These are phyloP conservation scores for Solanum appendiculatum DNA, from an alignment of 257 asterid species.

Conservation along the genomic window DNA sequence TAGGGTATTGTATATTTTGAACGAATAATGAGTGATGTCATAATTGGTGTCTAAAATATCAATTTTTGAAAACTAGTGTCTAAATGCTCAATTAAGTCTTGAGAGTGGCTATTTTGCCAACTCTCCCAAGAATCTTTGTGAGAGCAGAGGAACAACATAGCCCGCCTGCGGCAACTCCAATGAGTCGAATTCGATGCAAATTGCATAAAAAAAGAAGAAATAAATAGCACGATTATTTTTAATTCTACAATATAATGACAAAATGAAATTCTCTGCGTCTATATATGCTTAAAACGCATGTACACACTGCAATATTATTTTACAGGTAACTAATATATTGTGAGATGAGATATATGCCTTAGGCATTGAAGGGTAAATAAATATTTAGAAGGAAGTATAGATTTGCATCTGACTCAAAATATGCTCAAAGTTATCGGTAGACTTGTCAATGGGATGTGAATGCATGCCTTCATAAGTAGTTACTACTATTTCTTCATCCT, in stretches of 20 bases:
- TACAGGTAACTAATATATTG: background rate
- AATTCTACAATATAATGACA: background rate
- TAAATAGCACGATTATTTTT: background rate
- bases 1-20: too few relatives aligned
- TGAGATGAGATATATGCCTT: background rate
- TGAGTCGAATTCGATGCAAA: background rate
- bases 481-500: slow-evolving; percentile 12
- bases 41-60: too few relatives aligned
- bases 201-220: background rate
- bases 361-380: background rate
- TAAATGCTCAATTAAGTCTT: too few relatives aligned
- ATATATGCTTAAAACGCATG: background rate
- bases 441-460: slow-evolving; percentile 14
- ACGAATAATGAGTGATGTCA: too few relatives aligned
- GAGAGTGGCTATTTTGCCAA: too few relatives aligned
- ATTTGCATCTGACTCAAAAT: slow-evolving; percentile 19
- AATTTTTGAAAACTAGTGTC: too few relatives aligned
- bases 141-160: too few relatives aligned
- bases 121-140: too few relatives aligned
- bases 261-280: background rate
- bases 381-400: background rate
- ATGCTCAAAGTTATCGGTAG: slow-evolving; percentile 18
- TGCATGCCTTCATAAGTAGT: slow-evolving; percentile 18
- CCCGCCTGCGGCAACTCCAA: background rate
- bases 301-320: background rate